phyloP scores from a whole-genome alignment of 371 early-diverging fungal genomes.

The Syncephalastrum sp. region DNA sequence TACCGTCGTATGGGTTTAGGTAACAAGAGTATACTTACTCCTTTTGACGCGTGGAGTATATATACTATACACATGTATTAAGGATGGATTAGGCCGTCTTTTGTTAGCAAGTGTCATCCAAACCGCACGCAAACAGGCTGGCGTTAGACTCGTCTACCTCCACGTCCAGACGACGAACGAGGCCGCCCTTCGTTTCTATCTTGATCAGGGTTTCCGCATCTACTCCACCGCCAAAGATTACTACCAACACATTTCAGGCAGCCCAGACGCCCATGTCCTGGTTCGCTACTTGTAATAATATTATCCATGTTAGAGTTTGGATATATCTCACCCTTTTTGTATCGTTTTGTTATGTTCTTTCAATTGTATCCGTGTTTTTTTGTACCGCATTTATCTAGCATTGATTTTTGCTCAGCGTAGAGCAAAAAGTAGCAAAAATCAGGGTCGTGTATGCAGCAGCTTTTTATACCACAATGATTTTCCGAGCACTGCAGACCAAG shows the following conservation, averaged over 20 bases:
- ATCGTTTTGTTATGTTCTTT: too few species aligned
- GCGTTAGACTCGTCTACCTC: constrained; percentile 59
- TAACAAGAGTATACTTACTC: constrained; percentile 15
- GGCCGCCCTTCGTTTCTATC: constrained; percentile 81
- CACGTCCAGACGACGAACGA: constrained; percentile 87
- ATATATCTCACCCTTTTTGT: too few species aligned
- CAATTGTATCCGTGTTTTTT: too few species aligned
- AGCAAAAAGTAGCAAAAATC: too few species aligned
- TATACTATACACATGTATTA: neutral
- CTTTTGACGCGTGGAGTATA: neutral
- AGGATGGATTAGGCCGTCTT: constrained; percentile 41
- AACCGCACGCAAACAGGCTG: constrained; percentile 26
- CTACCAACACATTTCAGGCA: constrained; percentile 76
- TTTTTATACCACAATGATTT: too few species aligned
- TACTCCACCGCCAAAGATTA: constrained; percentile 62
- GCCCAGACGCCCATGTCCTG: too few species aligned
- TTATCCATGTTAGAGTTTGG: too few species aligned
- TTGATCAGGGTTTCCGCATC: constrained; percentile 71
- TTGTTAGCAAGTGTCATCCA: constrained; percentile 54
- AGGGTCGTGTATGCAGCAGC: too few species aligned
- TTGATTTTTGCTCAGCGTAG: too few species aligned
- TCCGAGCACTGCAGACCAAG: too few species aligned
- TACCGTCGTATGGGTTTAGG: constrained; percentile 79
- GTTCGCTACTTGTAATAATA: too few species aligned
- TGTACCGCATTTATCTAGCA: too few species aligned